A percentile compares a stretch with the other conserved stretches of the same genome.
Conservation (phyloP, 257 asterid genomes). For the Mitragyna speciosa region DNA sequence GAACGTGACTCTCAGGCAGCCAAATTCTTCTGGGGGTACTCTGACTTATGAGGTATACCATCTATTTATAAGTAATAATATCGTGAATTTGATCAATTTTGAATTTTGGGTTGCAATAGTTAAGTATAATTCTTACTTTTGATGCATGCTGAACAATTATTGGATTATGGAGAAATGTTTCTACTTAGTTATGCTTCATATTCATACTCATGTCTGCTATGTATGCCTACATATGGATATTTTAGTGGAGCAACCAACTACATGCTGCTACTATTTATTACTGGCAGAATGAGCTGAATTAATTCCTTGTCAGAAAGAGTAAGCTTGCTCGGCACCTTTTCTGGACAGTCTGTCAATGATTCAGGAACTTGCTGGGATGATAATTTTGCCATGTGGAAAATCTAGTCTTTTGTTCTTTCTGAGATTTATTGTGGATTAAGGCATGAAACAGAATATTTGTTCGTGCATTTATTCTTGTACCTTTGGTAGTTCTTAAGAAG, state of each 20-base stretch:
- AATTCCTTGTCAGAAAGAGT: not conserved
- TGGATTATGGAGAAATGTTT: not conserved
- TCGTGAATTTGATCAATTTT: not conserved
- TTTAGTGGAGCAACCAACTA: not conserved
- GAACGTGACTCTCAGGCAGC: constrained; percentile 70
- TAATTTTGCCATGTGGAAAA: not conserved
- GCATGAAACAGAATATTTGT: not conserved
- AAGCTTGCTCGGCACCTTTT: not conserved
- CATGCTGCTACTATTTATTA: not conserved
- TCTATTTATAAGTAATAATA: not conserved
- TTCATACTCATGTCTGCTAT: not conserved
- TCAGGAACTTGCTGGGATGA: not conserved
- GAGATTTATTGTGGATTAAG: not conserved
- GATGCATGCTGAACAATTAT: not conserved
- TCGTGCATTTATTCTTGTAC: not conserved
- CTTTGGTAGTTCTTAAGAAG: not conserved
- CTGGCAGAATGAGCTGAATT: not conserved
- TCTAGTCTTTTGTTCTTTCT: not conserved
- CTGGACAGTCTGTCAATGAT: not conserved
- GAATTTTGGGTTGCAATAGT: not conserved
- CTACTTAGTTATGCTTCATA: not conserved
- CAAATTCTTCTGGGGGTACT: constrained; percentile 75
- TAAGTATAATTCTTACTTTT: not conserved
- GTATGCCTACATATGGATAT: not conserved
- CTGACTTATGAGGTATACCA: constrained; percentile 69